Evolutionary conservation across 176 grass and related monocot species (phyloP).

Genomic region (Puya raimondii): DNA sequence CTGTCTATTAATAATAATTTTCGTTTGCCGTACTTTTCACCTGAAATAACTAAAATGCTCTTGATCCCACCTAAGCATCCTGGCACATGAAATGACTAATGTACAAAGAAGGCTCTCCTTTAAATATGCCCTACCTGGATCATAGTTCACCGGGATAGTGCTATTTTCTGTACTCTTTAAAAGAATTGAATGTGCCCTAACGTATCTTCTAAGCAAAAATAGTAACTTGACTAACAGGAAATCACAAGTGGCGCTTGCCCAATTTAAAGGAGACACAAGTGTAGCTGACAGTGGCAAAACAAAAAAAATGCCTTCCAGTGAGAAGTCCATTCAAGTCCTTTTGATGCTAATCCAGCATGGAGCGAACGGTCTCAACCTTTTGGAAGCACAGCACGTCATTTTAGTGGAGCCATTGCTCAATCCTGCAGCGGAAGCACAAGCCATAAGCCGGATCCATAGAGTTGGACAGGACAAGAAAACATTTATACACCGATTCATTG

Average conservation of each 20-base stretch:
- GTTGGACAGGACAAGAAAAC: constrained; percentile 90
- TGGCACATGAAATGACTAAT: too few species aligned
- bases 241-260: constrained; percentile 67
- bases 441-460: constrained; percentile 87
- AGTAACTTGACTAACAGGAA: constrained; percentile 38
- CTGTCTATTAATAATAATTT: too few species aligned
- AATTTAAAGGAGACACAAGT: constrained; percentile 65
- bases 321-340: constrained; percentile 53
- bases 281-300: constrained; percentile 23
- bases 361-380: constrained; percentile 92
- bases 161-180: too few species aligned
- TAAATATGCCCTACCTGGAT: too few species aligned
- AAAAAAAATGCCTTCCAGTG: constrained; percentile 20
- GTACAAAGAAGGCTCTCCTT: too few species aligned
- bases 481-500: constrained; percentile 87
- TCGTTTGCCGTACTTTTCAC: too few species aligned
- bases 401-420: constrained; percentile 79
- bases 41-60: too few species aligned
- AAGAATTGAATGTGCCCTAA: too few species aligned
- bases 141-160: too few species aligned
- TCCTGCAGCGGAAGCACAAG: constrained; percentile 80
- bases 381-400: constrained; percentile 94
- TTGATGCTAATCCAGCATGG: constrained; percentile 92
- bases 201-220: constrained; percentile 6
- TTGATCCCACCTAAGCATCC: too few species aligned